These are phyloP conservation scores for Pachysandra terminalis DNA, from an alignment of 164 flowering plant species.

Conservation along the genomic window DNA sequence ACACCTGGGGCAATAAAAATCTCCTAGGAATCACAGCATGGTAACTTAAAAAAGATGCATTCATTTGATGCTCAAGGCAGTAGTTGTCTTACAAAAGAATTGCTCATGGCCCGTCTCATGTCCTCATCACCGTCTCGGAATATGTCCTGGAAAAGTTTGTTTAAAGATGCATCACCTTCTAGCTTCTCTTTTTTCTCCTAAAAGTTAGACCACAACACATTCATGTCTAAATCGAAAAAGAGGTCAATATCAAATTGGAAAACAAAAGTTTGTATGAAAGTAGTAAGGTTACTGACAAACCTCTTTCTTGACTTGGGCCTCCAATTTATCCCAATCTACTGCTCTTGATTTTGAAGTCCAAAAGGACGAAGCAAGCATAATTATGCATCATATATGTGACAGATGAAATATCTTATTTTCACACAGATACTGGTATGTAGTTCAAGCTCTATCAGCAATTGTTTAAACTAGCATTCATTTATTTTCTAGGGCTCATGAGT, in stretches of 20 bases:
- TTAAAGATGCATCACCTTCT: slow-evolving; percentile 81
- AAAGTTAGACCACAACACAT: slow-evolving; percentile 8
- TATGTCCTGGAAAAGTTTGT: slow-evolving; percentile 67
- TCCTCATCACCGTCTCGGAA: slow-evolving; percentile 71
- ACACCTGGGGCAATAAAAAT: too few species aligned
- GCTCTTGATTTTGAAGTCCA: slow-evolving; percentile 36
- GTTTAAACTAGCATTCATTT: too few species aligned
- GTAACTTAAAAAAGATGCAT: not conserved
- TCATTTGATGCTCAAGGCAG: not conserved
- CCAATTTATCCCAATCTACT: slow-evolving; percentile 90
- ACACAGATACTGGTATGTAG: not conserved
- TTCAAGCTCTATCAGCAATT: not conserved
- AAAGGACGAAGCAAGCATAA: not conserved
- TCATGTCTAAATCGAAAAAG: not conserved
- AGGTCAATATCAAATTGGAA: too few species aligned
- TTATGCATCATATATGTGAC: not conserved
- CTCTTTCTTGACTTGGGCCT: slow-evolving; percentile 94
- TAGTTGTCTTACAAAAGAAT: slow-evolving; percentile 59
- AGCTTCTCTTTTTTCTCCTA: slow-evolving; percentile 84
- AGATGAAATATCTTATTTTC: too few species aligned
- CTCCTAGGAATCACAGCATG: too few species aligned
- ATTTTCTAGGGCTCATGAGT: too few species aligned
- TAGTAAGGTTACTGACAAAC: slow-evolving; percentile 23
- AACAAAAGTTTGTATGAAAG: not conserved
- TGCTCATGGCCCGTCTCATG: slow-evolving; percentile 66